Conservation (phyloP, 2,329 filamentous ascomycete species). For the Claviceps fusiformis region DNA sequence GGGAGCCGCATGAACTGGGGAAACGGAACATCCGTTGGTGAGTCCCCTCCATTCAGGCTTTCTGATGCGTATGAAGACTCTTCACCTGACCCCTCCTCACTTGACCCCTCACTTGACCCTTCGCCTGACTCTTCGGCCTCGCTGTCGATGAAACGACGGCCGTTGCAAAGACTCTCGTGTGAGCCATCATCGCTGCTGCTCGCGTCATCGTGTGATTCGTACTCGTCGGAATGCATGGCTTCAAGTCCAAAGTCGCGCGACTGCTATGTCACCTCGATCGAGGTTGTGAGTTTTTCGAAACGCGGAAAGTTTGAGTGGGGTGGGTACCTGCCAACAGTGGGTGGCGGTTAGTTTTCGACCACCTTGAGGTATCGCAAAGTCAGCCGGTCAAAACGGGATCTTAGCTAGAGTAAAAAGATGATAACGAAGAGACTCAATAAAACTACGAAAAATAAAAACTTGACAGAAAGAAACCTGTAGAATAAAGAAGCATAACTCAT, state of each 20-base stretch:
- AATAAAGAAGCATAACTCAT: too few relatives aligned
- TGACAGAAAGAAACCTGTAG: too few relatives aligned
- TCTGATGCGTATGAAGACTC: neutral
- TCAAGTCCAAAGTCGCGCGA: neutral
- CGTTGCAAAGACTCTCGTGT: neutral
- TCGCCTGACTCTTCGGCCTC: conserved; percentile 7
- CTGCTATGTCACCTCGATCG: neutral
- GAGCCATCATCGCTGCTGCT: conserved; percentile 3
- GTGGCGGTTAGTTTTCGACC: too few relatives aligned
- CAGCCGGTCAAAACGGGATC: too few relatives aligned
- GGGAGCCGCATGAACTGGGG: conserved; percentile 16
- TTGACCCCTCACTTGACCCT: neutral
- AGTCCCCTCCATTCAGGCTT: neutral
- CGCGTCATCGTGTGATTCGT: conserved; percentile 1
- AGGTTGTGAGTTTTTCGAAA: neutral
- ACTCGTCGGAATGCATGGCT: neutral
- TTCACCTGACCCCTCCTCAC: conserved; percentile 4
- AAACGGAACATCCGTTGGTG: conserved; percentile 8
- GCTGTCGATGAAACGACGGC: conserved; percentile 4
- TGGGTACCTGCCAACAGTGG: neutral
- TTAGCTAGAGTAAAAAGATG: too few relatives aligned
- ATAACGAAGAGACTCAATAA: too few relatives aligned
- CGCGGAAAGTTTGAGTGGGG: neutral
- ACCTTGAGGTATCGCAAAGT: too few relatives aligned
- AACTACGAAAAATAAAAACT: too few relatives aligned